Percentiles rank a stretch among this genome's conserved stretches.
Conservation (phyloP, 2,329 filamentous ascomycete species). For the Ascochyta koolunga region DNA sequence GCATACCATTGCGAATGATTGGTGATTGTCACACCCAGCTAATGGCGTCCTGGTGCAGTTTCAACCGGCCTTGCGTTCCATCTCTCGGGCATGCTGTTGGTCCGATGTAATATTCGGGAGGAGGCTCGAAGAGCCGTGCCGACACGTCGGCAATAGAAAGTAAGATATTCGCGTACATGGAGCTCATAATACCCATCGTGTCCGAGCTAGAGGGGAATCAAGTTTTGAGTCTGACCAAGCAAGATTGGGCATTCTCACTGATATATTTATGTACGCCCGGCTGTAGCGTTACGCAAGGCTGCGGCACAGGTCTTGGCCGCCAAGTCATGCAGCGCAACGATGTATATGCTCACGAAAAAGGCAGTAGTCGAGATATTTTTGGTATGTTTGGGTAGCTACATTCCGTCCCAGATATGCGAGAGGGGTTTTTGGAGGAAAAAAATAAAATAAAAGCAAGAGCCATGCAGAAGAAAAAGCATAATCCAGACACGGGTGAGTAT, state of each 20-base stretch:
- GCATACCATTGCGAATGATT: background rate
- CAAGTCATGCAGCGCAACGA: no score
- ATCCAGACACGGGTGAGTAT: background rate
- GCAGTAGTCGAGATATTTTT: background rate
- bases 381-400: no score
- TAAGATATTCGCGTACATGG: conserved; percentile 5
- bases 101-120: background rate
- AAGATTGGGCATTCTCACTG: background rate
- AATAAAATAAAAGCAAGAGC: no score
- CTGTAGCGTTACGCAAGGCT: conserved; percentile 6
- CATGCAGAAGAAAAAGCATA: background rate
- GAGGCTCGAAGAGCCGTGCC: conserved; percentile 5
- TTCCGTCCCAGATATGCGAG: background rate
- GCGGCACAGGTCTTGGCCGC: conserved; percentile 7
- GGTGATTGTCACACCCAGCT: background rate
- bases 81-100: background rate
- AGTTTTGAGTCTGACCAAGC: background rate
- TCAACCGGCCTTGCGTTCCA: background rate
- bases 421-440: background rate
- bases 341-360: background rate
- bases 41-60: background rate
- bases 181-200: conserved; percentile 3
- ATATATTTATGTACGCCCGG: conserved; percentile 3
- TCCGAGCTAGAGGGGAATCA: background rate
- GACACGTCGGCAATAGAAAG: conserved; percentile 8